Evolutionary conservation across 129 eudicot species (phyloP), one percentile per base, ranked within the genome.

Genomic region (Escallonia herrerae): DNA sequence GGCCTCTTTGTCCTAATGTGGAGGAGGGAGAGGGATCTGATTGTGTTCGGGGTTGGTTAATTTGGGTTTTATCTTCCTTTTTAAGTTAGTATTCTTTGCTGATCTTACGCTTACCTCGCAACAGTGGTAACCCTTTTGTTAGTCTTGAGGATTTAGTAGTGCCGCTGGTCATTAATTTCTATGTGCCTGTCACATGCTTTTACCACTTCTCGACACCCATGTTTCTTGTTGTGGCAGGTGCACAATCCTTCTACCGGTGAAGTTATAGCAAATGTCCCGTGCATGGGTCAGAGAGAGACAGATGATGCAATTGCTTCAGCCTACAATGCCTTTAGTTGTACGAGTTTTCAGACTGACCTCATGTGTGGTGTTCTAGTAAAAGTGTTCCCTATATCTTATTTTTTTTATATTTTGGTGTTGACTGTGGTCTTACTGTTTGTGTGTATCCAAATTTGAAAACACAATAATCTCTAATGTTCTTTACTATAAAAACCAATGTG

Each of bases 261-360:
- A 10, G 79, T 85, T 70, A 79, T 91, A 63, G 82, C 95, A 47
- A 77, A 80, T 63, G 95, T 91, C 52, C 63, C 98, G 15, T 91
- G 89, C 74, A 88, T 91, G 98, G 96, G 98, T 15, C 75, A 60
- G 46, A 75, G 55, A 79, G 98, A 91, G 83, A 78, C 98, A 15
- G 72, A 81, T 68, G 98, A 88, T 71, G 98, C 96, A 2, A 88
- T 91, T 71, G 66, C 89, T 72, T 82, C 96, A 48, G 98, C 96
- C 5, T 77, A 77, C 37, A 84, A 85, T 38, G 83, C 98, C 68
- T 91, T 81, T 67, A 12, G 40, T 13, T 61, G 96, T 87, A 76
- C 1, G 77, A 3, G 47, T 64, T 44, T 58, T 58, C 40, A 61
- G 57, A 44, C 63, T 58, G 15, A 42, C 67, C 15, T 56, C 45